phyloP scores from a whole-genome alignment of 1,284 basidiomycete genomes.

The Pascua sp. region DNA sequence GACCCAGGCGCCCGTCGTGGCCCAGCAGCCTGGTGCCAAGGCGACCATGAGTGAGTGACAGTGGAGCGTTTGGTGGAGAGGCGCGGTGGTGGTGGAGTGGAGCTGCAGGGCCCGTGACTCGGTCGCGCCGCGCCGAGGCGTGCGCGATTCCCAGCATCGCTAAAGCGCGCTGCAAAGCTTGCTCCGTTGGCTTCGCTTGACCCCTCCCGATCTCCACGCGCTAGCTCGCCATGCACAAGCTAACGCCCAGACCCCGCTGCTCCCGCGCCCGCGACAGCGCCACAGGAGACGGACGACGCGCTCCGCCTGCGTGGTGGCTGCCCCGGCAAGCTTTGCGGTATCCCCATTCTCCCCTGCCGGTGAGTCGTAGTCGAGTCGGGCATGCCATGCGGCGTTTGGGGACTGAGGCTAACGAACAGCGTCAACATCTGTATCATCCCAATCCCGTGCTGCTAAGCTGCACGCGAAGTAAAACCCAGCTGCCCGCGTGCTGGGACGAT shows the following conservation, averaged over 20 bases:
- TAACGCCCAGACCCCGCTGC: constrained; percentile 2
- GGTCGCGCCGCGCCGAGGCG: too few species aligned
- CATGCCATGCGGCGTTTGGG: too few species aligned
- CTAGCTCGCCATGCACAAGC: too few species aligned
- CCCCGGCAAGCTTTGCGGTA: constrained; percentile 44
- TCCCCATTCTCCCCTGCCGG: constrained; percentile 46
- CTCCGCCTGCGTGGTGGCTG: constrained; percentile 44
- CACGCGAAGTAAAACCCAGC: neutral
- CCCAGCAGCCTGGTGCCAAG: constrained; percentile 31
- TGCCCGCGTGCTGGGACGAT: too few species aligned
- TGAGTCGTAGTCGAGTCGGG: constrained; percentile 15
- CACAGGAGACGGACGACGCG: constrained; percentile 23
- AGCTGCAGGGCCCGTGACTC: too few species aligned
- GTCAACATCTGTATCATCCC: constrained; percentile 46
- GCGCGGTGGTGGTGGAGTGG: too few species aligned
- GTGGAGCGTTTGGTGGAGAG: too few species aligned
- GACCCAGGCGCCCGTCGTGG: constrained; percentile 14
- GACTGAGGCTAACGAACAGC: constrained; percentile 5
- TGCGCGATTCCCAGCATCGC: too few species aligned
- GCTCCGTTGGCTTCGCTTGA: too few species aligned
- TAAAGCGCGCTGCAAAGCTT: too few species aligned
- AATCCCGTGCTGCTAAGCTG: constrained; percentile 39
- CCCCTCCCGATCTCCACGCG: too few species aligned
- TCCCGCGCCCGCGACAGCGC: constrained; percentile 3
- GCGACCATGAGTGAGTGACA: constrained; percentile 33